Base-by-base conservation (phyloP, 148 eudicot species). In the Nyssa sinensis region DNA sequence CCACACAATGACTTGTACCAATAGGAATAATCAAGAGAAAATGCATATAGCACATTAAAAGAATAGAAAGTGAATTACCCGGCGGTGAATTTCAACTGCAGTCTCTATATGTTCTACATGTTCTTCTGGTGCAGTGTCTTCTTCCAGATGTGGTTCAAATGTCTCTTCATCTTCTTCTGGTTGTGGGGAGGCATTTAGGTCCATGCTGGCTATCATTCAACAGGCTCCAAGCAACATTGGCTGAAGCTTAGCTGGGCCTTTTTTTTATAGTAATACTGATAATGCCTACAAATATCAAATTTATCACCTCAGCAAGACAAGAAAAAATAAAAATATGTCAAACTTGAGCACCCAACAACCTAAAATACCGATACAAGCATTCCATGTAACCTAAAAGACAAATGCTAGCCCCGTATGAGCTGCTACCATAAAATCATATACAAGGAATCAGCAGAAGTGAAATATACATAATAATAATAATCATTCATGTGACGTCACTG, bases 81-180 rank as follows among this genome's bases (percentile, higher is more conserved):
- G 88, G n/a, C 93, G 94, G 72, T 77, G 67, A 67, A 90, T 85
- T 72, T 89, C 86, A 76, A 88, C 90, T 19, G 88, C 89, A 47
- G 84, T 62, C 82, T 90, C 96, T 51, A 65, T 76, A 35, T 77
- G 87, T 34, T 87, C 97, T 73, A 24, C 55, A 81, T 77, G 78
- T 16, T 58, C 70, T 72, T 77, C 86, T 10, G 78, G 81, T 29
- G 81, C 85, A 78, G 68, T 74, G 68, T 84, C 79, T 81, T 86
- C 92, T 75, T 78, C 91, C 2, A 85, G 77, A 35, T 83, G 85
- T 67, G 81, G 84, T 57, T 79, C 92, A 71, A 76, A 87, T 58
- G 71, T 76, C 72, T 86, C 96, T 23, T 94, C 98, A 37, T 95
- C 98, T 14, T 95, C 98, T 73, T 95, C 98, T 23, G 97, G 97